phyloP scores from a whole-genome alignment of 1,284 basidiomycete genomes.

The Ustanciosporium gigantosporum region DNA sequence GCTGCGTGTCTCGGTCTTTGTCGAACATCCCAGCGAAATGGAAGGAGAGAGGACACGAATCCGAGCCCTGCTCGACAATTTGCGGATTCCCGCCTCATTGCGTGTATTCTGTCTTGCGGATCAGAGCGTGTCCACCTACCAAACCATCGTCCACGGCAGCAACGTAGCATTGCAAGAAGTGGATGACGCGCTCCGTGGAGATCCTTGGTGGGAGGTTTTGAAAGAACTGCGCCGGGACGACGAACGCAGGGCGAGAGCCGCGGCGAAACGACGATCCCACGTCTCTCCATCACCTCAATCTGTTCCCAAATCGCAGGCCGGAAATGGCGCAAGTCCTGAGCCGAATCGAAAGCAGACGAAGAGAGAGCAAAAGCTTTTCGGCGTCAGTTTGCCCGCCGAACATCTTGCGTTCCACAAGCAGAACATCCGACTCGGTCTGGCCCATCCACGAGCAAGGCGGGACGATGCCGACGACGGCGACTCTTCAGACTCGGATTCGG shows the following conservation, averaged over 20 bases:
- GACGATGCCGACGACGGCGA: constrained; percentile 41
- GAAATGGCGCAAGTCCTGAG: background rate
- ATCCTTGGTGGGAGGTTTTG: constrained; percentile 58
- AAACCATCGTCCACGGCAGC: constrained; percentile 54
- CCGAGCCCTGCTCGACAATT: constrained; percentile 54
- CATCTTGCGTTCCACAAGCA: constrained; percentile 57
- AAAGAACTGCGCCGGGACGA: constrained; percentile 52
- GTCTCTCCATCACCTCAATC: constrained; percentile 27
- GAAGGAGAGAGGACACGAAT: constrained; percentile 52
- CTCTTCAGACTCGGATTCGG: constrained; percentile 38
- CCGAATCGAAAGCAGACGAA: constrained; percentile 32
- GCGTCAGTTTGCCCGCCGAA: constrained; percentile 54
- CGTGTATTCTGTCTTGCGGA: constrained; percentile 55
- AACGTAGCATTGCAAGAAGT: constrained; percentile 31
- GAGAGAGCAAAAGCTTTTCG: constrained; percentile 46
- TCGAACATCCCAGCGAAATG: constrained; percentile 54
- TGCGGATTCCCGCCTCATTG: constrained; percentile 57
- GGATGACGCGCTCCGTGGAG: constrained; percentile 43
- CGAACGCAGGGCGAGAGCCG: constrained; percentile 36
- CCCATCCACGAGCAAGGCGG: constrained; percentile 52
- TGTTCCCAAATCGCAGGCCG: constrained; percentile 5
- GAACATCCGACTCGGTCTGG: constrained; percentile 58
- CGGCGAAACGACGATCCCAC: constrained; percentile 40
- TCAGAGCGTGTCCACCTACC: constrained; percentile 49
- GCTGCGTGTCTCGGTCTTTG: constrained; percentile 59